Evolutionary conservation across 2,329 filamentous ascomycete species (phyloP), one percentile per base, ranked within the genome.

Genomic region (Salinomyces thailandicus): DNA sequence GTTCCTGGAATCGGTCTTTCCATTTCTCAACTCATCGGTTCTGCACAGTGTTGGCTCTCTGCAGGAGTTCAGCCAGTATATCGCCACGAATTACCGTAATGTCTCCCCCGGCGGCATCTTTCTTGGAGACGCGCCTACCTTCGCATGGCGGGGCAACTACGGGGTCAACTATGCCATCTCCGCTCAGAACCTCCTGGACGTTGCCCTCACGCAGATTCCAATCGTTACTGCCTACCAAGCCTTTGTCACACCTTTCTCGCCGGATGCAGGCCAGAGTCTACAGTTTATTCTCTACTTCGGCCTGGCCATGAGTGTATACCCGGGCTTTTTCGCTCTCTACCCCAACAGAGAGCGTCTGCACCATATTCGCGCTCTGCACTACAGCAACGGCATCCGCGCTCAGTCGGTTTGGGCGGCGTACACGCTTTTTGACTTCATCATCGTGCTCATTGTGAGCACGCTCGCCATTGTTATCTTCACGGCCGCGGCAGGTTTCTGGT

Each of bases 111-210:
- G 81, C n/a, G 86, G 81, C 0, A 73, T 91, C 54, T 94, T 83
- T 67, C 63, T 93, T 2, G 73, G 81, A 13, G 64, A 57, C 22
- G 71, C 52, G 2, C 76, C 84, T 1, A 79, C 79, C 0, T 68
- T 91, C 43, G 78, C 81, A 1, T 93, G 83, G 63, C 67, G 73
- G 41, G 81, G 73, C 9, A 78, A 84, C 48, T 61, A 69, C 7
- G 67, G 72, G 4, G 63, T 89, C 16, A 71, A 76, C 14, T 64
- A 63, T 27, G 47, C 85, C 73, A 63, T 95, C 72, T 56, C 95
- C 75, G 54, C 81, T 66, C 69, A 95, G 68, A 91, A 95, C 83
- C 70, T 95, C 75, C 67, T 96, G 76, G 61, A 95, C 85, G 36
- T 83, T 73, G 52, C 85, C 14, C 58, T 87, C 15, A 71, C 74